Base-by-base conservation (phyloP, 1,139 yeast species). In the Kodamaea alishanica region DNA sequence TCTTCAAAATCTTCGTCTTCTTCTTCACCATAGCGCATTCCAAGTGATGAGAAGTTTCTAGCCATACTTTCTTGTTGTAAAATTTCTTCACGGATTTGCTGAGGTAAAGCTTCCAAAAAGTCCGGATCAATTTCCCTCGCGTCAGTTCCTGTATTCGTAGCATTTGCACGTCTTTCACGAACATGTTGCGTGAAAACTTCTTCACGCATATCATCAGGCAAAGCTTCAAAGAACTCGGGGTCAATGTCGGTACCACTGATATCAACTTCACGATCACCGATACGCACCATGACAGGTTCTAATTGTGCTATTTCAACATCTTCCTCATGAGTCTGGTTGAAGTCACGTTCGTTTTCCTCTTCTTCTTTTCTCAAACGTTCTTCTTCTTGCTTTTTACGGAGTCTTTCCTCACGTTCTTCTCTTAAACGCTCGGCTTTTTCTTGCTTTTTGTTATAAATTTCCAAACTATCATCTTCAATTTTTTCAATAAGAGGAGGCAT, bases 161-260 rank as follows among this genome's bases (percentile, higher is more conserved):
- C 80, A 66, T 66, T 83, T 49, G 72, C 79, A 38, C 81, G 54
- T 45, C 76, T 56, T 47, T 88, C 95, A 33, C 92, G 70, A 5
- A 89, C 70, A 56, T 89, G 96, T 50, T 89, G 95, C 0, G 94
- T 80, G 53, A 88, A 80, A 0, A 89, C 97, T 54, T 90, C 97
- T 48, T 89, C 95, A 38, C 96, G 71, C 85, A 90, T 85, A 39
- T 87, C 95, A 35, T 86, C 96, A 0, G 97, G 97, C 28, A 90
- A 70, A 0, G 96, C 97, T 50, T 84, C 86, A 47, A 90, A 72
- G 56, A 89, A 90, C 50, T 85, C 94, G 0, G 95, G 95, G 60
- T 90, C 97, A 43, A 90, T 88, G 41, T 88, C 97, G 3, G 96
- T 82, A 0, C 90, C 94, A 39, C 94, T 78, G 32, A 90, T 85